phyloP scores from a whole-genome alignment of 331 rosid species.

The Erythrophleum ivorense region DNA sequence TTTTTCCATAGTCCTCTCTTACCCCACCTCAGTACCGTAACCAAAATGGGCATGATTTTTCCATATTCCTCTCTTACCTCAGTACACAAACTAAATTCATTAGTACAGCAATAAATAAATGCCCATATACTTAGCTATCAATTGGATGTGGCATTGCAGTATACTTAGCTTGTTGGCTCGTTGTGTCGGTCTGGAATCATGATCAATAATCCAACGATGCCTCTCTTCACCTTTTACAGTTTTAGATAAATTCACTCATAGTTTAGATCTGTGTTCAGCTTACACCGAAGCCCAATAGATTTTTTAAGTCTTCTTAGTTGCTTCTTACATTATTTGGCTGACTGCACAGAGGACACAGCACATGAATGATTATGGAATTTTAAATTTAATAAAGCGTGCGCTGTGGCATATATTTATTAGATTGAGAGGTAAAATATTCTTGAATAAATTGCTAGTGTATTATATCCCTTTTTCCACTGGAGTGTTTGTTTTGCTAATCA shows the following conservation, averaged over 20 bases:
- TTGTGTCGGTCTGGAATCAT: background rate
- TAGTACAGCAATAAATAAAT: too few species aligned
- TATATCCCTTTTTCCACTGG: too few species aligned
- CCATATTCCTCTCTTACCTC: too few species aligned
- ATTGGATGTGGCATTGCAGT: background rate
- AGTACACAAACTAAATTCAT: too few species aligned
- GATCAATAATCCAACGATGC: background rate
- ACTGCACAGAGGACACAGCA: background rate
- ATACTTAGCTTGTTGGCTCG: background rate
- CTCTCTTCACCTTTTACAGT: background rate
- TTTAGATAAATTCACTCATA: background rate
- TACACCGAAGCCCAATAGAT: background rate
- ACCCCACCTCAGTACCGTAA: too few species aligned
- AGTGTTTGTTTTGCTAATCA: background rate
- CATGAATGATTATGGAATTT: background rate
- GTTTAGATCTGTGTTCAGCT: background rate
- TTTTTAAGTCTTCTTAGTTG: background rate
- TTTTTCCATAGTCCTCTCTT: too few species aligned
- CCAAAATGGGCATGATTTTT: too few species aligned
- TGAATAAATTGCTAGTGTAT: background rate
- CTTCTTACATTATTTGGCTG: constrained; percentile 3
- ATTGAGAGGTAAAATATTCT: background rate
- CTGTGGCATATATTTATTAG: background rate
- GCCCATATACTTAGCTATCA: too few species aligned
- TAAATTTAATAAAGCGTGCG: background rate